These are phyloP conservation scores for Penicillium egyptiacum DNA, from an alignment of 495 filamentous ascomycete species.

Conservation along the genomic window DNA sequence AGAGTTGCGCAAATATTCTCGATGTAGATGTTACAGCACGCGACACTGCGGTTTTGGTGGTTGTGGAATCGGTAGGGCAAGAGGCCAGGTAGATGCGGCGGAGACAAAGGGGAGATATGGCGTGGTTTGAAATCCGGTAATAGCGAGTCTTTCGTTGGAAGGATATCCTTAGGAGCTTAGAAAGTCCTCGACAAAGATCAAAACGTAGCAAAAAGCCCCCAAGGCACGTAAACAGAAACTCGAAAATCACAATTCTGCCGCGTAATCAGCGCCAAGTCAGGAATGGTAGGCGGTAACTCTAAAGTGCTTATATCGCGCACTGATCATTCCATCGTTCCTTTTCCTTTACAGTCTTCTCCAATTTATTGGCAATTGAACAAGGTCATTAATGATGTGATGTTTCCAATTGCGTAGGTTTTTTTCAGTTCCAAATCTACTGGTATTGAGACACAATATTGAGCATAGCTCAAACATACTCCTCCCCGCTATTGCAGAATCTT, in stretches of 20 bases:
- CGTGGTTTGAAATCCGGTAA: not conserved
- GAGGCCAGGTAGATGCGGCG: constrained; percentile 5
- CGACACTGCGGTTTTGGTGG: not conserved
- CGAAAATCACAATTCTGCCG: constrained; percentile 15
- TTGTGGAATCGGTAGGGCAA: not conserved
- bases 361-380: constrained; percentile 2
- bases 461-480: constrained; percentile 2
- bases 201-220: not conserved
- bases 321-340: constrained; percentile 9
- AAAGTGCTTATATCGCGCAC: constrained; percentile 4
- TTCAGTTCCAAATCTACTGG: not conserved
- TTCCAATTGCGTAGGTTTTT: not conserved
- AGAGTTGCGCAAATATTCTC: not conserved
- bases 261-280: not conserved
- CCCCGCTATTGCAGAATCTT: not conserved
- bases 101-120: not conserved
- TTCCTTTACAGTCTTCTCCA: not conserved
- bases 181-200: not conserved
- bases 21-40: not conserved
- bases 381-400: constrained; percentile 14
- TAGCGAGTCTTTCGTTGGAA: not conserved
- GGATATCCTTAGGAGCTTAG: not conserved
- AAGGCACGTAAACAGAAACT: constrained; percentile 2
- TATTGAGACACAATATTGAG: not conserved
- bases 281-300: constrained; percentile 7